phyloP scores from a whole-genome alignment of 2,329 filamentous ascomycete species.

The Pyrenochaeta sp. region DNA sequence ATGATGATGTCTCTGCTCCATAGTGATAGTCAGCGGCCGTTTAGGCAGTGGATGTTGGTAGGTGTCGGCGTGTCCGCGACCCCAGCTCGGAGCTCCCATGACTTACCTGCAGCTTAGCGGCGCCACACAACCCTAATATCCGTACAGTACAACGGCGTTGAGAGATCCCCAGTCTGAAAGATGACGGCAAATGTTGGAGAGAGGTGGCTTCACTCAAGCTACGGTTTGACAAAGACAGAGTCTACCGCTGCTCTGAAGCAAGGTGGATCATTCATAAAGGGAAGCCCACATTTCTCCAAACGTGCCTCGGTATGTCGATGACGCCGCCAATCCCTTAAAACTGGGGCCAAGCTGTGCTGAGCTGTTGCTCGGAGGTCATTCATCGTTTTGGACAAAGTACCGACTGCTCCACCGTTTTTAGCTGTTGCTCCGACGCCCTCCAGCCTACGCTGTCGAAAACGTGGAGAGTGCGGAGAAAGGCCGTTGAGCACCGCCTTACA shows the following conservation, averaged over 20 bases:
- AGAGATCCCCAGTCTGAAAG: too few species aligned
- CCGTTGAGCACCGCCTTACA: background rate
- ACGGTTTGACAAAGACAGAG: background rate
- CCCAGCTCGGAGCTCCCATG: conserved; percentile 13
- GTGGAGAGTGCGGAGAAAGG: background rate
- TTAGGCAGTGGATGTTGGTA: conserved; percentile 2
- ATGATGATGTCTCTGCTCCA: conserved; percentile 7
- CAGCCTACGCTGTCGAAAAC: background rate
- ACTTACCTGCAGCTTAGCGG: conserved; percentile 16
- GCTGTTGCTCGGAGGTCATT: conserved; percentile 5
- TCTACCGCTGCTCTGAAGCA: conserved; percentile 1
- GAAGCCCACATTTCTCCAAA: conserved; percentile 9
- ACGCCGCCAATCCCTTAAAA: conserved; percentile 11
- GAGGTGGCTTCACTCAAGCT: background rate
- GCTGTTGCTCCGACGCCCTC: conserved; percentile 1
- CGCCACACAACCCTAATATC: conserved; percentile 14
- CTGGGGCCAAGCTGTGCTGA: conserved; percentile 15
- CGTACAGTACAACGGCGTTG: background rate
- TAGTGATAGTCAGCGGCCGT: conserved; percentile 11
- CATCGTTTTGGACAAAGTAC: conserved; percentile 1
- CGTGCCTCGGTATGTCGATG: conserved; percentile 13
- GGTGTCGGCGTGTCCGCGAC: conserved; percentile 20
- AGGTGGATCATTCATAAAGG: conserved; percentile 14
- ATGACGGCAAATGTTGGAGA: background rate
- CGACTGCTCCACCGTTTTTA: background rate